Evolutionary conservation across 139 green algal species (phyloP), one percentile per base, ranked within the genome.

Genomic region (Haematococcus lacustris): DNA sequence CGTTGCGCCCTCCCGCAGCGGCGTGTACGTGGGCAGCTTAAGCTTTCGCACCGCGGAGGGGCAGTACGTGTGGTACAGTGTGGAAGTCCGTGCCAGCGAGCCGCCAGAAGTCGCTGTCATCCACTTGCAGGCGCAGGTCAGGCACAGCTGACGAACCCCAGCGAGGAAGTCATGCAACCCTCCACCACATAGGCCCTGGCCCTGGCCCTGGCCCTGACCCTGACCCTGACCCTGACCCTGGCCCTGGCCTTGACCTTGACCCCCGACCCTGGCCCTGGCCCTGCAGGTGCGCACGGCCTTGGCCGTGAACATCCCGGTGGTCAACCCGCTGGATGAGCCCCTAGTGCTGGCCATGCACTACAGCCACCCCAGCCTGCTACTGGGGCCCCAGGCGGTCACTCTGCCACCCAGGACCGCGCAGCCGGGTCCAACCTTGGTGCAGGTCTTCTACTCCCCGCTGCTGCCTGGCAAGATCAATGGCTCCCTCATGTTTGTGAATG

Each of bases 361-460:
- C 74, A 71, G 62, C 53, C 68, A 73, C 30, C 47, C 70, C 26
- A 51, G 66, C 1, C 68, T 74, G 39, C 78, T 91, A 17, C 67
- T 86, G 21, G 84, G 86, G 0, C 82, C 86, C 1, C 0, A 63
- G 9, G 51, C 39, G n/a, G 43, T 86, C n/a, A 64, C 62, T 0
- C 70, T 83, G 37, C 77, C 77, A 1, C 64, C 78, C 0, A 43
- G 30, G 38, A 50, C 9, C 37, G n/a, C n/a, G n/a, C n/a, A n/a
- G n/a, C 33, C 57, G 30, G 70, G 71, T 32, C 33, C 66, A 23
- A 37, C 37, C 9, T 1, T 28, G 37, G 71, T 89, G 50, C 77
- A 88, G 72, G 85, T 90, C 73, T 88, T 76, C 70, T 93, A 74
- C 70, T 77, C 83, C 37, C 88, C 88, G 0, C 70, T 93, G 53